phyloP scores from a whole-genome alignment of 2,329 filamentous ascomycete genomes.

The Penicillium glabrum region DNA sequence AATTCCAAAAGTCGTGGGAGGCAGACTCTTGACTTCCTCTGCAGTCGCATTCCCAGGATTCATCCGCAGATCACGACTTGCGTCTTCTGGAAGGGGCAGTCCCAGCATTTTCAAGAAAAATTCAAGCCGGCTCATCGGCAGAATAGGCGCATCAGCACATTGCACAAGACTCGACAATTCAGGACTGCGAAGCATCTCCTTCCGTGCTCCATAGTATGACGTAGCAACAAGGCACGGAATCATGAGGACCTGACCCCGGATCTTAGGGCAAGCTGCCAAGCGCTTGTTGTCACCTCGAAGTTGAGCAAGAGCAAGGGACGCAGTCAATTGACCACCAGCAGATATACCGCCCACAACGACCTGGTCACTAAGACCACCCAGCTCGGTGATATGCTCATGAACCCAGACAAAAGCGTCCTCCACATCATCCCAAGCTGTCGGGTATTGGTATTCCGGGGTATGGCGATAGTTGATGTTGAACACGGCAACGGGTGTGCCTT shows the following conservation, averaged over 20 bases:
- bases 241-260: constrained; percentile 55
- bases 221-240: constrained; percentile 48
- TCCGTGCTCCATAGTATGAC: constrained; percentile 35
- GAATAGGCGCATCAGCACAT: constrained; percentile 51
- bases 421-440: constrained; percentile 53
- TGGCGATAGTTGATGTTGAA: constrained; percentile 61
- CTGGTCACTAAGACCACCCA: constrained; percentile 41
- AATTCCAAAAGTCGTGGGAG: constrained; percentile 47
- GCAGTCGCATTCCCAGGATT: constrained; percentile 40
- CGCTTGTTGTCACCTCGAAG: constrained; percentile 26
- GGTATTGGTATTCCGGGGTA: constrained; percentile 55
- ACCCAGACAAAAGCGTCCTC: constrained; percentile 59
- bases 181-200: constrained; percentile 38
- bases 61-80: constrained; percentile 34
- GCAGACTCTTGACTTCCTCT: constrained; percentile 41
- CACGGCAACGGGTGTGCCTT: constrained; percentile 40
- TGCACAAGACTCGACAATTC: constrained; percentile 47
- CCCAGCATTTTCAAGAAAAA: constrained; percentile 31
- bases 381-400: constrained; percentile 41
- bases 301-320: constrained; percentile 43
- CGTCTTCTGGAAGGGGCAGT: constrained; percentile 19
- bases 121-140: constrained; percentile 42
- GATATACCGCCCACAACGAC: constrained; percentile 53
- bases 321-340: constrained; percentile 48
- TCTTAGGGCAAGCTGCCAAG: constrained; percentile 22